Base-by-base conservation (phyloP, 805 yeast genomes). In the Wickerhamiella musiphila region DNA sequence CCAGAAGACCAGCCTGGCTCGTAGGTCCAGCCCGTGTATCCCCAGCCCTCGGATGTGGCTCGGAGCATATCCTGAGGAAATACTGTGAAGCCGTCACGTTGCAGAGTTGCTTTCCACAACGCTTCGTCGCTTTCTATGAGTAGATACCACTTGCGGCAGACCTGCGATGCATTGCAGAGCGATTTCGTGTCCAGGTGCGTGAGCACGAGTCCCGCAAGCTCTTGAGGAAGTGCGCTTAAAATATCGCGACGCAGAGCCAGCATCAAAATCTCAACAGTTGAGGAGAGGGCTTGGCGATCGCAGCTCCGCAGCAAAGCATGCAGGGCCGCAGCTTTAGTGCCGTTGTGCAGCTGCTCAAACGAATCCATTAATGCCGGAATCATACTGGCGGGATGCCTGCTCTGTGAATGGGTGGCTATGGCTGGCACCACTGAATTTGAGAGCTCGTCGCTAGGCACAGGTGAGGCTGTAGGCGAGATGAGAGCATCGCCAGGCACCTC, bases 241-340 rank as follows among this genome's bases (percentile, higher is more conserved):
- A 90, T 54, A 46, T 90, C 96, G 46, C 86, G 68, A 42, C 70
- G 68, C 46, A 90, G 62, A 8, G 71, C 64, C 5, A 56, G 51
- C 18, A 63, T 63, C 10, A 79, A 58, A 2, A 65, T 44, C 10
- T 64, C 61, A 19, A 66, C 61, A 32, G 82, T 53, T 9, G 73
- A 60, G 29, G 82, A 72, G 32, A 82, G 58, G 4, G 78, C 62
- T 13, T 65, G 49, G 32, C 90, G 59, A 42, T 72, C 69, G 26
- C 73, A 63, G 33, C 61, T 59, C 37, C 70, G 70, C 21, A 82
- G 52, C 28, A 79, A 51, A 37, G 62, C 61, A 51, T 60, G 70
- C 18, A 65, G 59, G 40, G 64, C 63, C 49, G 65, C 67, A 48
- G 58, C 65, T 38, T 57, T 66, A 45, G 64, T 64, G 34, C 47